Base-by-base conservation (phyloP, 2,329 filamentous ascomycete species). In the Neurospora sp. region DNA sequence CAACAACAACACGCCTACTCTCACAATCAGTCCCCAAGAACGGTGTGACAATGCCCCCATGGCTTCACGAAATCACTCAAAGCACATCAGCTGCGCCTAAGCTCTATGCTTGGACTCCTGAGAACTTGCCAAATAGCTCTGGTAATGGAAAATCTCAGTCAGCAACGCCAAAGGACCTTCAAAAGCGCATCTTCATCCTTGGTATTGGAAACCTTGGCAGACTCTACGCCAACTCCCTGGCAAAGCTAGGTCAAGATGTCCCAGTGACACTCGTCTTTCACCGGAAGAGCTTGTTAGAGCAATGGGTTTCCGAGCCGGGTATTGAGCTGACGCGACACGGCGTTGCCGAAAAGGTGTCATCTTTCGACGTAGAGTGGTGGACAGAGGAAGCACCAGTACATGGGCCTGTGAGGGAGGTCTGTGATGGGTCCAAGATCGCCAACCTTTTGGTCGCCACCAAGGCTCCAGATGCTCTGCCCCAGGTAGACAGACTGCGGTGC, bases 261-360 rank as follows among this genome's bases (percentile, higher is more conserved):
- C 91, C 91, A 0, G 86, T 97, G 43, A 95, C 93, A 0, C 84
- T 97, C 6, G 85, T 97, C n/a, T 84, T 97, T 42, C 91, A 93
- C 76, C 84, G 84, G n/a, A 78, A 77, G 68, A 80, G 81, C 36
- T 82, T 86, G 3, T 78, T 88, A 2, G 76, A 82, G 67, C 78
- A 82, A 23, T 89, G 87, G 85, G 74, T 75, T 4, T 68, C 76
- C 1, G 72, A 78, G 3, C 81, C 81, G 0, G 84, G 84, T 4
- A 80, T 87, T 40, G 80, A 83, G 73, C 79, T 86, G 46, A 76
- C 78, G n/a, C 79, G 81, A 9, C 73, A 76, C 10, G 81, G 78
- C 3, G 69, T 71, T 5, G 66, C 74, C 0, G 76, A 81, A 28
- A 76, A 73, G 17, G 76, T 77, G 69, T 76, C 80, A 23, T 78